Conservation (phyloP, 2,329 filamentous ascomycete genomes). For the Waltergamsia citrina region DNA sequence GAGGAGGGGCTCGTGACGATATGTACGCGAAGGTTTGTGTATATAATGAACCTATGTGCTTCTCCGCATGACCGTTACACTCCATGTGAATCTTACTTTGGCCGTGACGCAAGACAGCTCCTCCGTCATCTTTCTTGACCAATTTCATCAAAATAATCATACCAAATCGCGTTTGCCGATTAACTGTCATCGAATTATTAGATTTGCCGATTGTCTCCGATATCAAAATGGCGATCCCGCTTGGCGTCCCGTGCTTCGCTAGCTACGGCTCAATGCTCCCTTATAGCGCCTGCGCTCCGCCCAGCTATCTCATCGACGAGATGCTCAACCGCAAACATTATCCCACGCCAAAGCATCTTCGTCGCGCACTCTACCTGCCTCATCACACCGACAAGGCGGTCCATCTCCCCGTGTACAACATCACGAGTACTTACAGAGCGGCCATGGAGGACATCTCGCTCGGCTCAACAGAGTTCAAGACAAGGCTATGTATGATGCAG, state of each 20-base stretch:
- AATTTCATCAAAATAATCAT: too few relatives aligned
- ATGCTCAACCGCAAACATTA: not conserved
- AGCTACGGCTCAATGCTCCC: not conserved
- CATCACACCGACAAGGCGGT: constrained; percentile 1
- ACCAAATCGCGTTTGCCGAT: too few relatives aligned
- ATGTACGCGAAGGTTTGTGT: too few relatives aligned
- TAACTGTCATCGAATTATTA: too few relatives aligned
- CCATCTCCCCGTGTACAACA: constrained; percentile 4
- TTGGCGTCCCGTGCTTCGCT: not conserved
- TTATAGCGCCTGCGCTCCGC: not conserved
- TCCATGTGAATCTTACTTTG: too few relatives aligned
- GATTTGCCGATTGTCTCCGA: too few relatives aligned
- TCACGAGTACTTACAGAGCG: not conserved
- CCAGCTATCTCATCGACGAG: not conserved
- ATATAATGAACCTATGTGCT: too few relatives aligned
- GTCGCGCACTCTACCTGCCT: constrained; percentile 3
- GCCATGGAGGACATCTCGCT: not conserved
- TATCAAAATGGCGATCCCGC: constrained; percentile 1
- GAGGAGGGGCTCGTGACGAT: too few relatives aligned
- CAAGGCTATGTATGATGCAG: constrained; percentile 2
- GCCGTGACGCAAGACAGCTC: too few relatives aligned
- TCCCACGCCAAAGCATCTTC: constrained; percentile 1
- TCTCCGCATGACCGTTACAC: too few relatives aligned
- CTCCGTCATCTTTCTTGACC: too few relatives aligned
- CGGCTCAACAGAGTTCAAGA: constrained; percentile 3